These are phyloP conservation scores for Sarocladium strictum DNA, from an alignment of 2,329 filamentous ascomycete species.

Conservation along the genomic window DNA sequence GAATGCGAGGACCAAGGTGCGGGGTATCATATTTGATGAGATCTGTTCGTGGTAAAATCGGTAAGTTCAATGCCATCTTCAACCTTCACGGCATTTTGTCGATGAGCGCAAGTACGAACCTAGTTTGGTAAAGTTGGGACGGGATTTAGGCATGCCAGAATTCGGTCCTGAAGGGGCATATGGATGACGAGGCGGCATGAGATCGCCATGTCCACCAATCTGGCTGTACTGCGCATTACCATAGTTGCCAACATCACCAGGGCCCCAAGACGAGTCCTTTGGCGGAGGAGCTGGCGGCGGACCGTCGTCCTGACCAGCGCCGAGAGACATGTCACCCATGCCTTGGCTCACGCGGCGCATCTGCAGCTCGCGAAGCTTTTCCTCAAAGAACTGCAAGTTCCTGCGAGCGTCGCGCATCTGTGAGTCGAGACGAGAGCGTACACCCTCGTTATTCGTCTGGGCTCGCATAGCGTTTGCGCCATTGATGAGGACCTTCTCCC, in stretches of 20 bases:
- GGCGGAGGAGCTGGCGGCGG: slow-evolving; percentile 62
- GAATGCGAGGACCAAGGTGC: slow-evolving; percentile 91
- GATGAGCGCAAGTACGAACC: slow-evolving; percentile 50
- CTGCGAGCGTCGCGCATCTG: slow-evolving; percentile 90
- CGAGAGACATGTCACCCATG: slow-evolving; percentile 58
- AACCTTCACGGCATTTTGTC: neutral
- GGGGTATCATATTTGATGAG: slow-evolving; percentile 98
- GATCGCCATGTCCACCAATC: slow-evolving; percentile 59
- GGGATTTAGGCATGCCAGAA: slow-evolving; percentile 61
- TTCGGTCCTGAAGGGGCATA: slow-evolving; percentile 65
- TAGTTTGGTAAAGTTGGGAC: slow-evolving; percentile 93
- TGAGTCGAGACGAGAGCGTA: slow-evolving; percentile 83
- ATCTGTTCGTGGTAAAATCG: slow-evolving; percentile 49
- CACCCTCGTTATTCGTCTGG: slow-evolving; percentile 88
- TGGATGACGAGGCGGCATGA: slow-evolving; percentile 77
- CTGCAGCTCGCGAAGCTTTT: slow-evolving; percentile 82
- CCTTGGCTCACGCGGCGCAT: slow-evolving; percentile 67
- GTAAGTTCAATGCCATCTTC: neutral
- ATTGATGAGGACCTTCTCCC: slow-evolving; percentile 91
- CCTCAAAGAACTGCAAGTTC: slow-evolving; percentile 94
- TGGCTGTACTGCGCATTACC: slow-evolving; percentile 42
- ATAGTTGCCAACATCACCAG: slow-evolving; percentile 60
- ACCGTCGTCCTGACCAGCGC: slow-evolving; percentile 38
- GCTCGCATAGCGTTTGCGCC: slow-evolving; percentile 92
- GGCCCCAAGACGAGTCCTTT: slow-evolving; percentile 55